phyloP scores from a whole-genome alignment of 177 flowering plant genomes.

The Tripterygium wilfordii region DNA sequence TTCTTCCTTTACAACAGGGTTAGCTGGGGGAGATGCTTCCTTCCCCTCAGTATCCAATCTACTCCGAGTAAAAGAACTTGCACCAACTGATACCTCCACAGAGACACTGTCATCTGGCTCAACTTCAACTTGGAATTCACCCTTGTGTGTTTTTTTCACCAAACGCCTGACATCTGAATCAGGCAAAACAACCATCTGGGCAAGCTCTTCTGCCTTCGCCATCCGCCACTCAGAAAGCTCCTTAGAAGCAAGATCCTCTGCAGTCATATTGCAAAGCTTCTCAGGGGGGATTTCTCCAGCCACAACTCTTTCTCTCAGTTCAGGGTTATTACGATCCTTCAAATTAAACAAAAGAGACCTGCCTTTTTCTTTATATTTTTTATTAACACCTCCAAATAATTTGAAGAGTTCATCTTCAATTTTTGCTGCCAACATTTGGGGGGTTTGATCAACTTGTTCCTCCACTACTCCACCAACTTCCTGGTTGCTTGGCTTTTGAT shows the following conservation, averaged over 20 bases:
- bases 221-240: constrained; percentile 96
- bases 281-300: constrained; percentile 82
- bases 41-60: constrained; percentile 23
- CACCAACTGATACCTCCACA: constrained; percentile 61
- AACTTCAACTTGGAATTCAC: constrained; percentile 86
- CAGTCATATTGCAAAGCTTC: constrained; percentile 83
- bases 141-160: constrained; percentile 96
- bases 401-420: constrained; percentile 90
- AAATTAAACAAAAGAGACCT: constrained; percentile 91
- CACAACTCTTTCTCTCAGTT: constrained; percentile 83
- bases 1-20: constrained; percentile 21
- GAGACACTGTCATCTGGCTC: constrained; percentile 59
- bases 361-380: constrained; percentile 94
- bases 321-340: constrained; percentile 92
- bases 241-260: constrained; percentile 98
- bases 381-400: constrained; percentile 93
- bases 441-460: constrained; percentile 16
- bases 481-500: constrained; percentile 24
- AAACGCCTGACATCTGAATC: constrained; percentile 79
- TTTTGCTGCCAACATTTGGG: constrained; percentile 49
- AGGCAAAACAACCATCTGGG: constrained; percentile 90
- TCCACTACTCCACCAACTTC: constrained; percentile 6
- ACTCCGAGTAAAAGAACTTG: constrained; percentile 25
- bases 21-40: constrained; percentile 18
- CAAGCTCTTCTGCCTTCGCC: constrained; percentile 96